A percentile compares a stretch with the other conserved stretches of the same genome.
phyloP scores from a whole-genome alignment of 169 alveolate genomes.

The Perkinsus olseni region DNA sequence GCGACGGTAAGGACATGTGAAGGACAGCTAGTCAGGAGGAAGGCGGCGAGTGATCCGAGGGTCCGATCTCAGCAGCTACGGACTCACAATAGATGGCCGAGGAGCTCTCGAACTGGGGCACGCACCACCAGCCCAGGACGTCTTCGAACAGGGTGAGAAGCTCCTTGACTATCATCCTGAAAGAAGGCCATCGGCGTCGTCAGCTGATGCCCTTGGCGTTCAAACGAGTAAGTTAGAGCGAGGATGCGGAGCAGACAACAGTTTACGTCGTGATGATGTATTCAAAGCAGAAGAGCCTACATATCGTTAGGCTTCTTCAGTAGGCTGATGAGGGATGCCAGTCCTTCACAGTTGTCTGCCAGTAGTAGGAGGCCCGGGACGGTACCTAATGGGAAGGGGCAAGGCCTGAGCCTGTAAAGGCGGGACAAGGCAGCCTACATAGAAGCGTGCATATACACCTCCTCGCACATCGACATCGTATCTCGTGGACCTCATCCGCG shows the following conservation, averaged over 20 bases:
- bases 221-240: no score
- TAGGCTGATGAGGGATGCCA: neutral
- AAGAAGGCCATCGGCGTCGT: neutral
- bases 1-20: no score
- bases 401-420: neutral
- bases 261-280: no score
- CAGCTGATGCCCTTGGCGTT: no score
- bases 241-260: no score
- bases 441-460: neutral
- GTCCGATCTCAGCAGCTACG: neutral
- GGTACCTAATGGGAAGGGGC: neutral
- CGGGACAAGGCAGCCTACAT: neutral
- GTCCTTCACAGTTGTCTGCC: neutral
- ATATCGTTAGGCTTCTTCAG: neutral
- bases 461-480: neutral
- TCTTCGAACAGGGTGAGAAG: neutral
- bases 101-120: neutral
- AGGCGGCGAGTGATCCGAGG: no score
- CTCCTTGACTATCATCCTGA: neutral
- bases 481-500: neutral
- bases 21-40: no score
- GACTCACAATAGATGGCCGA: neutral
- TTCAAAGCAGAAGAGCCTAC: neutral
- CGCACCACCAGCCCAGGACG: constrained; percentile 2
- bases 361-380: neutral